Base-by-base conservation (phyloP, 176 grass and related monocot genomes). In the Dendrocalamus sinicus region DNA sequence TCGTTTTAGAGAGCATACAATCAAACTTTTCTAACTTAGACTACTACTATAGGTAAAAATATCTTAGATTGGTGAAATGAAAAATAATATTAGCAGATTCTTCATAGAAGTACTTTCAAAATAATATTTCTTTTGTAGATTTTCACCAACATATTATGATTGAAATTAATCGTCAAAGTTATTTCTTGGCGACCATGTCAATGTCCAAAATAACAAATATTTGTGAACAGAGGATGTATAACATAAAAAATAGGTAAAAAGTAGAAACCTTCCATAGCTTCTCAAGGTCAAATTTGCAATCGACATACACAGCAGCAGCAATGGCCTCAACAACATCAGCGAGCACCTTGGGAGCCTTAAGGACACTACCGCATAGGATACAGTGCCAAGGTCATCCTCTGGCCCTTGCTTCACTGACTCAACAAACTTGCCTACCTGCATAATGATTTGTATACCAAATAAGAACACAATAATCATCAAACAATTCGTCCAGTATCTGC, bases 281-380 rank as follows among this genome's bases (percentile, higher is more conserved):
- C 80, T 91, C 84, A 61, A 97, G 90, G 71, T 97, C 67, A 75
- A 94, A 94, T 78, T 88, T 88, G 88, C 88, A 93, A 83, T 97
- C 95, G 48, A 94, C 65, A 48, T 92, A 97, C 41, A 97, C 83
- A 73, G 95, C 95, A 53, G 86, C 92, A 59, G 81, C 57, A 24
- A 94, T 91, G 64, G 92, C 67, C 81, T 97, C 92, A 12, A 93
- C 90, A 26, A 97, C 91, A 79, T 97, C 92, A 7, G 95, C 95
- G 11, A 97, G 85, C 32, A 97, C 90, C 68, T 97, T 97, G 12
- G 90, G 92, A 8, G 95, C 92, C 64, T 91, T 91, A 47, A 84
- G 50, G 19, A 80, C 79, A 68, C 64, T 85, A 41, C 92, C 95
- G 57, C 92, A 73, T 91, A 89, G 55, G 83, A 78, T 72, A 28